phyloP scores from a whole-genome alignment of 352 stramenopile species.

The Pythium volutum region DNA sequence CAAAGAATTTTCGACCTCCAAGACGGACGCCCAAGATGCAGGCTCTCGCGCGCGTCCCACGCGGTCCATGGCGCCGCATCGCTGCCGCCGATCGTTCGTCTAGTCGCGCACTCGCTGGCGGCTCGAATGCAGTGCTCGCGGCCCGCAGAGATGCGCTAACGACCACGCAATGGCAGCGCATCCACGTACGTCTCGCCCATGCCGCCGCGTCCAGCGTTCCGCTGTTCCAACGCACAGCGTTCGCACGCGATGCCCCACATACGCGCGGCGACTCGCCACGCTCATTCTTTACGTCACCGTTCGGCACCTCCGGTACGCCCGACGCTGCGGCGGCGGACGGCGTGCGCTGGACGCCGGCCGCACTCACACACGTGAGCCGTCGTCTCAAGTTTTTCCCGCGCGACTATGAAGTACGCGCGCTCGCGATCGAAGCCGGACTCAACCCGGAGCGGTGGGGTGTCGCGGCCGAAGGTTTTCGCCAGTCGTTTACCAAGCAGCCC shows the following conservation, averaged over 20 bases:
- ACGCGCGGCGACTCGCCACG: not conserved
- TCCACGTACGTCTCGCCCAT: slow-evolving; percentile 6
- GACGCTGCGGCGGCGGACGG: not conserved
- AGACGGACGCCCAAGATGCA: no score
- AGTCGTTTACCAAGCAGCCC: slow-evolving; percentile 54
- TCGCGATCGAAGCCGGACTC: slow-evolving; percentile 62
- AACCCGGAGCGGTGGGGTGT: slow-evolving; percentile 62
- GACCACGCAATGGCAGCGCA: slow-evolving; percentile 13
- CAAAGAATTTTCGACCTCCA: no score
- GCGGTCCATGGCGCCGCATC: slow-evolving; percentile 3
- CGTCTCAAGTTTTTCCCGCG: slow-evolving; percentile 49
- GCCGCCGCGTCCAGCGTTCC: not conserved
- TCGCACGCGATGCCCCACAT: not conserved
- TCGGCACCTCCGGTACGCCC: not conserved
- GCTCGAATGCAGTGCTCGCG: not conserved
- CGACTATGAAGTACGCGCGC: slow-evolving; percentile 64
- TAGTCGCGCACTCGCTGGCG: not conserved
- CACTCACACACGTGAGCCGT: slow-evolving; percentile 14
- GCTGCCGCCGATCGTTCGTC: not conserved
- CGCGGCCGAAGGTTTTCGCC: slow-evolving; percentile 54
- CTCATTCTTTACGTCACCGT: not conserved
- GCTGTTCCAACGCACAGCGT: not conserved
- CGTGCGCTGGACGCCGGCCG: slow-evolving; percentile 23
- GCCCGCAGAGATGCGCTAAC: slow-evolving; percentile 1
- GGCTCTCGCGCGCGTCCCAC: slow-evolving; percentile 11